Conservation (phyloP, 2,329 filamentous ascomycete genomes). For the Grosmannia serpens region DNA sequence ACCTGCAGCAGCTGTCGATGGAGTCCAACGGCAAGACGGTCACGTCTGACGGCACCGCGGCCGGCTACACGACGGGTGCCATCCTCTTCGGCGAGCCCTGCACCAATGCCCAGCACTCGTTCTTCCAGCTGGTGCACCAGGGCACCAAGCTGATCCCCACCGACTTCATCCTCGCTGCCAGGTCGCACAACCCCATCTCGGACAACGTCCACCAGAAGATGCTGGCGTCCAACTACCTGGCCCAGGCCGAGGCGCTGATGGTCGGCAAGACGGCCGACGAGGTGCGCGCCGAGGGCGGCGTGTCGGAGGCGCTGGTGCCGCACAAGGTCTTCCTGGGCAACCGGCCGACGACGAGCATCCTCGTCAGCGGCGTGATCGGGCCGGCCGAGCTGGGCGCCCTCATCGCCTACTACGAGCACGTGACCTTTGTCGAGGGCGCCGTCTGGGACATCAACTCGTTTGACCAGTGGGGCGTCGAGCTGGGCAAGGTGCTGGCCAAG, state of each 20-base stretch:
- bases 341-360: constrained; percentile 88
- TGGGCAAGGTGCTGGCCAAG: constrained; percentile 93
- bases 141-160: constrained; percentile 97
- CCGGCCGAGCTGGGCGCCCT: constrained; percentile 86
- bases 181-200: constrained; percentile 93
- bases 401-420: constrained; percentile 98
- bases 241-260: constrained; percentile 82
- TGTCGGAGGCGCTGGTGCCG: constrained; percentile 63
- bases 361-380: constrained; percentile 83
- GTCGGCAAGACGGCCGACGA: constrained; percentile 76
- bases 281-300: constrained; percentile 62
- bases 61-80: constrained; percentile 94
- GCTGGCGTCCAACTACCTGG: constrained; percentile 86
- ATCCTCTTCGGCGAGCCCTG: constrained; percentile 97
- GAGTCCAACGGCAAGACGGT: constrained; percentile 98
- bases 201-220: constrained; percentile 93
- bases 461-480: constrained; percentile 98
- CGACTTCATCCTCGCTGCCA: constrained; percentile 92
- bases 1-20: constrained; percentile 98
- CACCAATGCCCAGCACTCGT: constrained; percentile 98
- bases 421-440: constrained; percentile 94
- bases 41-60: constrained; percentile 74
- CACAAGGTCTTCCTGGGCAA: constrained; percentile 99
- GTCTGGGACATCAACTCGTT: constrained; percentile 99
- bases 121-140: constrained; percentile 99